These are phyloP conservation scores for Primulina tabacum DNA, from an alignment of 257 asterid species.

Conservation along the genomic window DNA sequence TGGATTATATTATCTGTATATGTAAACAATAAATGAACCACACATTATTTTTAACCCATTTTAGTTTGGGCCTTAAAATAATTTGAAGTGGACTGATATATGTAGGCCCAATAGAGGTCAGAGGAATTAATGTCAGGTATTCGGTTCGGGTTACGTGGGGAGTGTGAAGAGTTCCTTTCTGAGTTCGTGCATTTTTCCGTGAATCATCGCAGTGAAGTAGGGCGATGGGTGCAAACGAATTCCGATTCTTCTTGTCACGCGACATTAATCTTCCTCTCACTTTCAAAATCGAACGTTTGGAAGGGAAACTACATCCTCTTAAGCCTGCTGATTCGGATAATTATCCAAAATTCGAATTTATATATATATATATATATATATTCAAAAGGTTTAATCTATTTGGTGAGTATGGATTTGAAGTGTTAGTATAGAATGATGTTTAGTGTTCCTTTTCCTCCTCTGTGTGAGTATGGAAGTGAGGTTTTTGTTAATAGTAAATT, in stretches of 20 bases:
- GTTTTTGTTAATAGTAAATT: slow-evolving; percentile 10
- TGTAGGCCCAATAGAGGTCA: neutral
- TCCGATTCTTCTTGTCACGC: slow-evolving; percentile 87
- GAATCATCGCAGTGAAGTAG: slow-evolving; percentile 14
- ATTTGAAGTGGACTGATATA: neutral
- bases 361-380: neutral
- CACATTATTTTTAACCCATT: too few species aligned
- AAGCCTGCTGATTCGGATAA: slow-evolving; percentile 62
- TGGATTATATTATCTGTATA: too few species aligned
- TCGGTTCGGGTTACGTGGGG: neutral
- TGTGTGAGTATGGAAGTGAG: neutral
- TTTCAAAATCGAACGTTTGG: slow-evolving; percentile 84
- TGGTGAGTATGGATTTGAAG: slow-evolving; percentile 4
- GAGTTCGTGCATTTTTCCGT: neutral
- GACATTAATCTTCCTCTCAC: slow-evolving; percentile 94
- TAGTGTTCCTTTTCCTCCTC: neutral
- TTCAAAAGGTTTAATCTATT: neutral
- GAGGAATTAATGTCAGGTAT: neutral
- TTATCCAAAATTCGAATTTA: neutral
- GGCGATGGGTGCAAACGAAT: slow-evolving; percentile 77
- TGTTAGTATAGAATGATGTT: neutral
- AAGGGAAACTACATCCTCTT: slow-evolving; percentile 60
- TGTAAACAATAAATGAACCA: too few species aligned
- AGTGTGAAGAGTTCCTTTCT: neutral
- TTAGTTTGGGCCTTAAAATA: neutral